Evolutionary conservation across 1,284 basidiomycete species (phyloP).

Genomic region (Ustilago trichophora): DNA sequence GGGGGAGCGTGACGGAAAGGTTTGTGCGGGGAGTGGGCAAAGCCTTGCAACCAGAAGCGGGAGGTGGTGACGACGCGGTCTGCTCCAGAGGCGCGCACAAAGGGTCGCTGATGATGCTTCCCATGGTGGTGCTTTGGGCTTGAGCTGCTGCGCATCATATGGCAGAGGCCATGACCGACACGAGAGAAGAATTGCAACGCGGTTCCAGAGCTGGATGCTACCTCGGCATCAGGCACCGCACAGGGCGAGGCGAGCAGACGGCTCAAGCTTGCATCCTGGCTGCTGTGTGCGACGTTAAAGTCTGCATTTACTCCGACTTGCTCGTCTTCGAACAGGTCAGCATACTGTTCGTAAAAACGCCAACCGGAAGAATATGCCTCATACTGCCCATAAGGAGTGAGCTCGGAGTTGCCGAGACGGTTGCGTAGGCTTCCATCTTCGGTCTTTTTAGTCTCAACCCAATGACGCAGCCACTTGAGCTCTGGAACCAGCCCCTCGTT

Average conservation of each 20-base stretch:
- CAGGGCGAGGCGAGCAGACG: neutral
- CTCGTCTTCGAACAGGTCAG: constrained; percentile 19
- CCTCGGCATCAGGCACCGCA: neutral
- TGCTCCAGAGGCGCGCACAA: constrained; percentile 36
- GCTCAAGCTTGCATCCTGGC: neutral
- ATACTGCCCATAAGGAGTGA: constrained; percentile 42
- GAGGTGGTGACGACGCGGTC: constrained; percentile 40
- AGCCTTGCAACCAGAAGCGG: constrained; percentile 44
- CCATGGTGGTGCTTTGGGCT: no score
- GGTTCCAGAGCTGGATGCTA: neutral
- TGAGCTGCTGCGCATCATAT: no score
- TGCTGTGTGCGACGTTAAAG: neutral
- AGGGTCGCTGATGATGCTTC: constrained; percentile 9
- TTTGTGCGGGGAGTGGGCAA: constrained; percentile 15
- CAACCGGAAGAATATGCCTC: constrained; percentile 39
- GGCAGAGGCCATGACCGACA: constrained; percentile 6
- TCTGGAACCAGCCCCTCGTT: constrained; percentile 20
- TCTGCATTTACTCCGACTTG: constrained; percentile 32
- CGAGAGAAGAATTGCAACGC: constrained; percentile 1
- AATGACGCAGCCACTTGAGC: constrained; percentile 34
- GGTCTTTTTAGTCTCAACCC: constrained; percentile 20
- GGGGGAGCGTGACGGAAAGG: constrained; percentile 39
- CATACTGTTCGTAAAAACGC: constrained; percentile 35
- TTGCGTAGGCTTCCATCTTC: constrained; percentile 39
- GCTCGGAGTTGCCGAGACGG: constrained; percentile 40